These are phyloP conservation scores for Lachancea quebecensis DNA, from an alignment of 805 yeast genomes.

Conservation along the genomic window DNA sequence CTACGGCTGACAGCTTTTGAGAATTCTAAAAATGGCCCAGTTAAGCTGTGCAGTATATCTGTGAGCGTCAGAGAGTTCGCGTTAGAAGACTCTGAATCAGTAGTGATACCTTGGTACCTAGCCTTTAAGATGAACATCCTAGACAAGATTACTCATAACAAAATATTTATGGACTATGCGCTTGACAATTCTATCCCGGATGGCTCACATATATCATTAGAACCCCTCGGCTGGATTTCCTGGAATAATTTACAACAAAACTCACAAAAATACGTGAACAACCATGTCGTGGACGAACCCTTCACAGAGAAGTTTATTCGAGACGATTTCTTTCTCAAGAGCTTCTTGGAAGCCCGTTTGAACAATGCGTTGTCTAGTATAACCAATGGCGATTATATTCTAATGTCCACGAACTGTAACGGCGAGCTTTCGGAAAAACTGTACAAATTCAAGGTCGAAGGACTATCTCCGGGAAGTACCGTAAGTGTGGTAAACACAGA, in stretches of 20 bases:
- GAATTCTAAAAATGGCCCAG: neutral
- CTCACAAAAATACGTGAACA: neutral
- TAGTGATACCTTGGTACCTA: conserved; percentile 1
- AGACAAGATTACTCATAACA: neutral
- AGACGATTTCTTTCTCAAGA: conserved; percentile 3
- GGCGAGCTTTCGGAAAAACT: conserved; percentile 9
- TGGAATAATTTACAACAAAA: neutral
- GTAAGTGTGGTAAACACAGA: conserved; percentile 55
- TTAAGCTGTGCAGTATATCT: neutral
- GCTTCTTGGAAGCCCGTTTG: conserved; percentile 6
- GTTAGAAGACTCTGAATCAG: conserved; percentile 1
- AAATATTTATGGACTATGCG: neutral
- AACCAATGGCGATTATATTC: neutral
- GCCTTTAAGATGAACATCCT: neutral
- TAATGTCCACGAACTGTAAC: conserved; percentile 3
- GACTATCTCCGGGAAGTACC: conserved; percentile 35
- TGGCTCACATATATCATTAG: conserved; percentile 4
- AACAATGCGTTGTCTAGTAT: conserved; percentile 3
- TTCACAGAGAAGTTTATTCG: neutral
- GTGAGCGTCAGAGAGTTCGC: conserved; percentile 6
- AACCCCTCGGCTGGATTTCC: conserved; percentile 3
- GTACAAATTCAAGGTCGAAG: conserved; percentile 31
- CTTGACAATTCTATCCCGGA: neutral
- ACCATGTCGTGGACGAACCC: neutral
- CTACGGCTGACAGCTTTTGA: neutral